Evolutionary conservation across 2,329 filamentous ascomycete genomes (phyloP).

Genomic region (Neonectria ditissima): DNA sequence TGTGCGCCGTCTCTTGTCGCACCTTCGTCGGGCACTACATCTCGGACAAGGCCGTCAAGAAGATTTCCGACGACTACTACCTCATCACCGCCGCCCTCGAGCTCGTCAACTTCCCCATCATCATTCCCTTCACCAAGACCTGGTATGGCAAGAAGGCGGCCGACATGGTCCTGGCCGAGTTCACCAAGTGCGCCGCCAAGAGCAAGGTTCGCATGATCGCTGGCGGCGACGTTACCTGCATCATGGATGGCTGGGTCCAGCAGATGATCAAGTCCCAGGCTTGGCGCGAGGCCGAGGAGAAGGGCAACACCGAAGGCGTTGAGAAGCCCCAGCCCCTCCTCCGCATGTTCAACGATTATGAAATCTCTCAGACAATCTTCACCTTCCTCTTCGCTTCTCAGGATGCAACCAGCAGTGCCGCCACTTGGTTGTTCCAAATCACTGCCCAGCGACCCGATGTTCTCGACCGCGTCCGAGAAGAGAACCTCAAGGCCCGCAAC

Average conservation of each 20-base stretch:
- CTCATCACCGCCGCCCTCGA: slow-evolving; percentile 95
- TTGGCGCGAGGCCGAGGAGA: slow-evolving; percentile 82
- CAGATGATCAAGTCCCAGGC: slow-evolving; percentile 86
- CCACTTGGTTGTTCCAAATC: slow-evolving; percentile 95
- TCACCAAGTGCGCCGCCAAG: slow-evolving; percentile 91
- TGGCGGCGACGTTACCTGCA: slow-evolving; percentile 87
- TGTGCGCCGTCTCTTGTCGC: slow-evolving; percentile 93
- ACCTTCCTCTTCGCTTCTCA: slow-evolving; percentile 98
- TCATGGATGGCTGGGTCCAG: slow-evolving; percentile 95
- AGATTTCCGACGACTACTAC: slow-evolving; percentile 97
- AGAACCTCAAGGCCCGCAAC: slow-evolving; percentile 82
- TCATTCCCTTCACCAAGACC: slow-evolving; percentile 92
- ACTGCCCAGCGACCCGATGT: slow-evolving; percentile 94
- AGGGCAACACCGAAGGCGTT: slow-evolving; percentile 75
- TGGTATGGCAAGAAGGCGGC: slow-evolving; percentile 98
- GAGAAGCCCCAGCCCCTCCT: slow-evolving; percentile 87
- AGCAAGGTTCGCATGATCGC: slow-evolving; percentile 92
- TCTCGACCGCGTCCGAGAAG: slow-evolving; percentile 88
- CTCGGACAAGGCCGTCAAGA: slow-evolving; percentile 88
- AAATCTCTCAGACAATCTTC: slow-evolving; percentile 94
- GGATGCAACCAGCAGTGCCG: slow-evolving; percentile 93
- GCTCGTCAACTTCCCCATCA: slow-evolving; percentile 98
- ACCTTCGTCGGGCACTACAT: slow-evolving; percentile 99
- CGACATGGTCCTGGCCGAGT: slow-evolving; percentile 91
- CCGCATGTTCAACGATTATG: slow-evolving; percentile 88